Percentiles rank a stretch among this genome's conserved stretches.
Conservation (phyloP, 768 basidiomycete species). For the Leccinum arenicola region DNA sequence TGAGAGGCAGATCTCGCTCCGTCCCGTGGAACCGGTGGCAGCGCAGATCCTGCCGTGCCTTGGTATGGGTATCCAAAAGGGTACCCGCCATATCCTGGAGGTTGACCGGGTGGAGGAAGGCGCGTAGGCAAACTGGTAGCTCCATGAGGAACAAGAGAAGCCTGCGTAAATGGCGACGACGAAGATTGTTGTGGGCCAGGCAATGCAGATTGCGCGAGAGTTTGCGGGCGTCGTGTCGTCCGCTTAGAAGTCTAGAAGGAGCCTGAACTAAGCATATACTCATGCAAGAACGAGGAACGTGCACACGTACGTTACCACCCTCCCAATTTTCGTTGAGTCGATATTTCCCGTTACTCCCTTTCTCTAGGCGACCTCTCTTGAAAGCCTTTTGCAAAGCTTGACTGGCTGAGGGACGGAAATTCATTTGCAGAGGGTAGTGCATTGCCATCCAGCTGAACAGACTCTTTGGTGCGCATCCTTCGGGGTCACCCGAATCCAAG, state of each 20-base stretch:
- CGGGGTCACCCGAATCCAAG: slow-evolving; percentile 58
- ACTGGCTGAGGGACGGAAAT: slow-evolving; percentile 86
- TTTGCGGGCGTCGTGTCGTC: slow-evolving; percentile 80
- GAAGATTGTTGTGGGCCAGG: slow-evolving; percentile 28
- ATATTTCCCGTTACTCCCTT: slow-evolving; percentile 71
- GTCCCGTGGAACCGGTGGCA: slow-evolving; percentile 1
- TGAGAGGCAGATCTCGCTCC: slow-evolving; percentile 6
- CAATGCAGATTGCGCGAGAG: slow-evolving; percentile 26
- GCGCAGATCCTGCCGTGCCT: slow-evolving; percentile 12
- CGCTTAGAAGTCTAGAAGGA: slow-evolving; percentile 64
- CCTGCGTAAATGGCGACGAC: slow-evolving; percentile 59
- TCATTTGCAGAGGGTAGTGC: slow-evolving; percentile 80
- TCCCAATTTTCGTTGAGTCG: slow-evolving; percentile 75
- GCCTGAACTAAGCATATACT: slow-evolving; percentile 7
- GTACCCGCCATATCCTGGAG: slow-evolving; percentile 36
- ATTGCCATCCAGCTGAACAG: slow-evolving; percentile 83
- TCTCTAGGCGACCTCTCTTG: slow-evolving; percentile 78
- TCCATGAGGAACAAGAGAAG: slow-evolving; percentile 40
- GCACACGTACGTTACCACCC: slow-evolving; percentile 66
- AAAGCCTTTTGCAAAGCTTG: slow-evolving; percentile 87
- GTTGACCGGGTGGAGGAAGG: slow-evolving; percentile 31
- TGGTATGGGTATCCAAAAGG: slow-evolving; percentile 39
- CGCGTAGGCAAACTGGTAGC: slow-evolving; percentile 34
- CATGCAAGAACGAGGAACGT: not conserved
- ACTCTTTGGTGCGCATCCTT: slow-evolving; percentile 81